These are phyloP conservation scores for Cytospora schulzeri DNA, from an alignment of 2,329 filamentous ascomycete species.

Conservation along the genomic window DNA sequence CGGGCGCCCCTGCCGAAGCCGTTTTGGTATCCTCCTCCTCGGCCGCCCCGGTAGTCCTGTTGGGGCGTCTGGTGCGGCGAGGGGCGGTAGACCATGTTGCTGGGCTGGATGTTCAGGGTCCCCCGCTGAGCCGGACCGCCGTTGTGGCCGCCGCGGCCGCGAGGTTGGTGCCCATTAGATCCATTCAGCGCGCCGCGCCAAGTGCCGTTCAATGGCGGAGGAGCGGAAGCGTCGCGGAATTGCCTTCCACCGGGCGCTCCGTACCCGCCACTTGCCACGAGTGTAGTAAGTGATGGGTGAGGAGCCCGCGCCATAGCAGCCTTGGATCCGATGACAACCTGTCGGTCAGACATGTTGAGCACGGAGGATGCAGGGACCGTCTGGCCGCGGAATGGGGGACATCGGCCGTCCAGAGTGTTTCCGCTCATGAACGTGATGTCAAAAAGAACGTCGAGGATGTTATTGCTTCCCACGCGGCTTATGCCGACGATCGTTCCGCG, in stretches of 20 bases:
- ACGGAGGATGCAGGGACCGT: conserved; percentile 88
- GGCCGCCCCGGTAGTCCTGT: conserved; percentile 30
- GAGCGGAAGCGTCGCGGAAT: conserved; percentile 58
- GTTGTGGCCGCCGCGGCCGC: conserved; percentile 41
- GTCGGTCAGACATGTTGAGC: conserved; percentile 80
- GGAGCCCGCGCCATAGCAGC: conserved; percentile 57
- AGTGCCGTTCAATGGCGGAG: conserved; percentile 55
- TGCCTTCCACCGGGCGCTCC: conserved; percentile 61
- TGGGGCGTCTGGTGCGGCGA: conserved; percentile 34
- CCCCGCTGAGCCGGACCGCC: conserved; percentile 32
- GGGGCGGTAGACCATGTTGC: conserved; percentile 55
- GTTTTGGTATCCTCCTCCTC: conserved; percentile 24
- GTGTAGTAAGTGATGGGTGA: conserved; percentile 49
- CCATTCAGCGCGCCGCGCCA: conserved; percentile 62
- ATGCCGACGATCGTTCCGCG: conserved; percentile 94
- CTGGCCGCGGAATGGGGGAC: conserved; percentile 89
- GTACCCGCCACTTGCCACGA: conserved; percentile 50
- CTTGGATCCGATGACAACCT: conserved; percentile 73
- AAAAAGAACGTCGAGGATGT: conserved; percentile 89
- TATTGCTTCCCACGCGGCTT: conserved; percentile 80
- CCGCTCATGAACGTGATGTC: conserved; percentile 97
- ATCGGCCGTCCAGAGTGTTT: conserved; percentile 85
- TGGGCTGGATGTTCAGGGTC: conserved; percentile 48
- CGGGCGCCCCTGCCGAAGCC: conserved; percentile 38
- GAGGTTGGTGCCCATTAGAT: conserved; percentile 39